Conservation (phyloP, 2,329 filamentous ascomycete species). For the Bipolaris sorokiniana region DNA sequence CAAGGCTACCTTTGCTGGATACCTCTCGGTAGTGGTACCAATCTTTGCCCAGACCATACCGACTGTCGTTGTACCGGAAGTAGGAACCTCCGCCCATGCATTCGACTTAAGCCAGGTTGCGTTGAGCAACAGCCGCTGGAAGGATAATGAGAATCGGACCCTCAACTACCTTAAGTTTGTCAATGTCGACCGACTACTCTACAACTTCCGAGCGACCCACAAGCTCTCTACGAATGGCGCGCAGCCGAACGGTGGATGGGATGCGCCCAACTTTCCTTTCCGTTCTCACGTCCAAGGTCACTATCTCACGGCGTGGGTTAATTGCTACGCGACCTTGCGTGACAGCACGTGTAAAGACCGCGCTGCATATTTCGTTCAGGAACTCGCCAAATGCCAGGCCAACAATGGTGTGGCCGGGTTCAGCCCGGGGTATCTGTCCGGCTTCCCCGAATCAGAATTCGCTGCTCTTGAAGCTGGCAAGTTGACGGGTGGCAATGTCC, state of each 20-base stretch:
- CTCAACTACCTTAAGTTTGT: conserved; percentile 56
- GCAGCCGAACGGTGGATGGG: conserved; percentile 58
- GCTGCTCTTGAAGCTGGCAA: conserved; percentile 52
- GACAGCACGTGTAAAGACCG: conserved; percentile 55
- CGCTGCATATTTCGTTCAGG: conserved; percentile 55
- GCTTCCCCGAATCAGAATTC: conserved; percentile 61
- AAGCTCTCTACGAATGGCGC: conserved; percentile 56
- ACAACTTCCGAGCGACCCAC: conserved; percentile 58
- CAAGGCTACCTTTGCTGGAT: neutral
- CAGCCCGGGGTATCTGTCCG: conserved; percentile 56
- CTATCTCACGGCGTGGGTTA: conserved; percentile 58
- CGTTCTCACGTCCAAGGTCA: conserved; percentile 60
- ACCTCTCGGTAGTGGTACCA: conserved; percentile 3
- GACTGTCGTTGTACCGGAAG: conserved; percentile 28
- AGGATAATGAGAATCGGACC: conserved; percentile 57
- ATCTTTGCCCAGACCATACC: conserved; percentile 11
- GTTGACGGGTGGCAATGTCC: conserved; percentile 58
- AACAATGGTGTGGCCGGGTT: conserved; percentile 58
- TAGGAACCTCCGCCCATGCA: conserved; percentile 44
- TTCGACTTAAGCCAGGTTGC: conserved; percentile 53
- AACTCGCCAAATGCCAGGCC: conserved; percentile 59
- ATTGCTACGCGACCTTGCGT: conserved; percentile 55
- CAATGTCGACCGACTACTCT: conserved; percentile 56
- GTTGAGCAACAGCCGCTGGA: conserved; percentile 50
- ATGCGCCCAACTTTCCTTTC: conserved; percentile 62